Percentiles rank a stretch among this genome's conserved stretches.
Conservation (phyloP, 139 green algal genomes). For the Chlorella sorokiniana region DNA sequence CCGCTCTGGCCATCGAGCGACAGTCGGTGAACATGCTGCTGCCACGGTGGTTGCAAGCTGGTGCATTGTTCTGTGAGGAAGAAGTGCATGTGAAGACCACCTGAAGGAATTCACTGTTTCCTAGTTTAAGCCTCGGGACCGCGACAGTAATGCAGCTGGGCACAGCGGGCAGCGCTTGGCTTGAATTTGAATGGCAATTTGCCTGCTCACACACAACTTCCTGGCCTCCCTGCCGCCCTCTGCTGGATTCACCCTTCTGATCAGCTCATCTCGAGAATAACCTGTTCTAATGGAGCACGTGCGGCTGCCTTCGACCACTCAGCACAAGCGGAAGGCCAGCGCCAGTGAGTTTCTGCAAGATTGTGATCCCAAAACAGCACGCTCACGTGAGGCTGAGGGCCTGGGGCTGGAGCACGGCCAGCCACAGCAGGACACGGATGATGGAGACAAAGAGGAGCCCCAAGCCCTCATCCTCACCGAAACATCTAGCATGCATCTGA, state of each 20-base stretch:
- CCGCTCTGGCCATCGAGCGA: not conserved
- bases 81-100: no score
- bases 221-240: no score
- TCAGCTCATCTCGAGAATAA: no score
- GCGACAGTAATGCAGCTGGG: no score
- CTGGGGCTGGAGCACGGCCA: not conserved
- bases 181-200: no score
- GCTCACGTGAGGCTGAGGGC: not conserved
- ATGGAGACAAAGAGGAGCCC: not conserved
- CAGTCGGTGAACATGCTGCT: not conserved
- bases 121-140: no score
- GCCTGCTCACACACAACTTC: no score
- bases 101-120: no score
- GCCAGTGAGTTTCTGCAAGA: not conserved
- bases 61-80: conserved; percentile 1
- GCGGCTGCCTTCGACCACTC: not conserved
- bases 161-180: no score
- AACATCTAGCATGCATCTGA: not conserved
- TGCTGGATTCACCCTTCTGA: no score
- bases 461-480: not conserved
- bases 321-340: conserved; percentile 18
- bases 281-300: no score
- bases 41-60: conserved; percentile 8
- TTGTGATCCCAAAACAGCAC: not conserved
- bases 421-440: not conserved